These are phyloP conservation scores for Emericellopsis terricola DNA, from an alignment of 495 filamentous ascomycete species.

Conservation along the genomic window DNA sequence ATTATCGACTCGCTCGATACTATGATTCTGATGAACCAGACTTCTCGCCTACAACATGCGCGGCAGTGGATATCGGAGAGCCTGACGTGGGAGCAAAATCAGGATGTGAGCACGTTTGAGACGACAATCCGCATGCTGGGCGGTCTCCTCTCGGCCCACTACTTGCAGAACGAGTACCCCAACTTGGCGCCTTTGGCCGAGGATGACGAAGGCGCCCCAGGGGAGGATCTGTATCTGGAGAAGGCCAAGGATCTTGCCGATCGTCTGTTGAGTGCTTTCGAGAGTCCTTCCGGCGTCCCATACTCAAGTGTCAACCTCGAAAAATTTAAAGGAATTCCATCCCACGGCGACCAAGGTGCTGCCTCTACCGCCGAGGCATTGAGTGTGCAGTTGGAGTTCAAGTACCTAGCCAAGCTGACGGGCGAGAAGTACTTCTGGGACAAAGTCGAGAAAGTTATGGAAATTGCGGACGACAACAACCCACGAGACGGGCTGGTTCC, in stretches of 20 bases:
- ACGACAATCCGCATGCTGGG: slow-evolving; percentile 97
- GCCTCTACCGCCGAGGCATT: slow-evolving; percentile 89
- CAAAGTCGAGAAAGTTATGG: slow-evolving; percentile 75
- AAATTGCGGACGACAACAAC: slow-evolving; percentile 68
- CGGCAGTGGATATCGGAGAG: slow-evolving; percentile 77
- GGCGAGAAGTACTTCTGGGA: slow-evolving; percentile 87
- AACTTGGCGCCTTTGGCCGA: slow-evolving; percentile 44
- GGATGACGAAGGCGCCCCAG: slow-evolving; percentile 45
- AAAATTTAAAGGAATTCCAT: slow-evolving; percentile 49
- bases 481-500: slow-evolving; percentile 71
- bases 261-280: slow-evolving; percentile 70
- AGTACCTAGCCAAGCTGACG: slow-evolving; percentile 88
- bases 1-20: slow-evolving; percentile 94
- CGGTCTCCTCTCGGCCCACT: slow-evolving; percentile 85
- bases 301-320: slow-evolving; percentile 81
- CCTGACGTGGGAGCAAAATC: slow-evolving; percentile 73
- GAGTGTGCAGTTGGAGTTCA: slow-evolving; percentile 87
- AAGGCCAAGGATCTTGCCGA: slow-evolving; percentile 89
- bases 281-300: slow-evolving; percentile 70
- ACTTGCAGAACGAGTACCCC: slow-evolving; percentile 61
- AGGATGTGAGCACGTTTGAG: slow-evolving; percentile 95
- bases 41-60: slow-evolving; percentile 66
- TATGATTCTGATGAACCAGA: slow-evolving; percentile 96
- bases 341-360: slow-evolving; percentile 74
- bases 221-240: slow-evolving; percentile 86